Evolutionary conservation across 2,329 filamentous ascomycete genomes (phyloP).

Genomic region (Arthrobotrys conoides): DNA sequence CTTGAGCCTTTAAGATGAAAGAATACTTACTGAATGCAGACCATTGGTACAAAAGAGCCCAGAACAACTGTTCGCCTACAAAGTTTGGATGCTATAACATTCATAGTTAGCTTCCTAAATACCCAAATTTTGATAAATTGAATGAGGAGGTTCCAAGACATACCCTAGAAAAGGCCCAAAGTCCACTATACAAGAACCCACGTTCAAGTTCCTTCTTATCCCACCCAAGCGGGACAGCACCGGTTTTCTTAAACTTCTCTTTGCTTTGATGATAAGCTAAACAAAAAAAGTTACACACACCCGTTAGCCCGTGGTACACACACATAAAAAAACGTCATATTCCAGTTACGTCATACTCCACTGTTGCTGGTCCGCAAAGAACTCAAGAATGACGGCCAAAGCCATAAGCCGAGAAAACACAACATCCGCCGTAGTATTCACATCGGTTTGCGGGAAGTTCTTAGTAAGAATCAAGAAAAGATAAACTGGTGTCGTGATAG

Average conservation of each 20-base stretch:
- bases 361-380: slow-evolving; percentile 90
- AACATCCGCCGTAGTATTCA: slow-evolving; percentile 66
- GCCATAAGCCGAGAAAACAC: slow-evolving; percentile 70
- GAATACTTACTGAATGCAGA: slow-evolving; percentile 72
- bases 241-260: slow-evolving; percentile 79
- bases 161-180: slow-evolving; percentile 81
- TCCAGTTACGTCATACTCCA: slow-evolving; percentile 75
- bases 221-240: slow-evolving; percentile 71
- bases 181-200: slow-evolving; percentile 85
- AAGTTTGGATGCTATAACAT: slow-evolving; percentile 89
- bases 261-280: slow-evolving; percentile 84
- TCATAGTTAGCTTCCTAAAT: neutral
- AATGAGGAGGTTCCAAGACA: neutral
- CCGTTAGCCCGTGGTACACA: slow-evolving; percentile 12
- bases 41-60: slow-evolving; percentile 92
- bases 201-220: slow-evolving; percentile 84
- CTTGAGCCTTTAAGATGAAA: neutral
- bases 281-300: slow-evolving; percentile 5
- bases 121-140: neutral
- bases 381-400: slow-evolving; percentile 75
- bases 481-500: slow-evolving; percentile 86
- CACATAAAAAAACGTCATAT: neutral
- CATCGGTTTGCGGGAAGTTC: slow-evolving; percentile 71
- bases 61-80: slow-evolving; percentile 89
- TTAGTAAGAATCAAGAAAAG: slow-evolving; percentile 80